Percentiles rank a stretch among this genome's conserved stretches.
Evolutionary conservation across 345 rosid species (phyloP).

Genomic region (Populus simonii): DNA sequence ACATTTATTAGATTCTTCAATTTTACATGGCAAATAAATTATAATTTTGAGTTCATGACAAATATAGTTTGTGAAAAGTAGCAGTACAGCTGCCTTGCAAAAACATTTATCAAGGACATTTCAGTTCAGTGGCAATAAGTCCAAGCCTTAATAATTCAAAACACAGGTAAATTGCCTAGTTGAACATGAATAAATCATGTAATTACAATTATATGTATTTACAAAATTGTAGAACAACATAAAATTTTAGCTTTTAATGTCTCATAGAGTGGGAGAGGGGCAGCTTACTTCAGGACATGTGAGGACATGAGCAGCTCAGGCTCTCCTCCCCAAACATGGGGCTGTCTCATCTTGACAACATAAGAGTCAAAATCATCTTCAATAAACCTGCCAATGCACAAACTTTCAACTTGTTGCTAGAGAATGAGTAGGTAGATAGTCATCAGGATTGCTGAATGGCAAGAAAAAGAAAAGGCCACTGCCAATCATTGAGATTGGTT

Average conservation of each 20-base stretch:
- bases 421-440: neutral
- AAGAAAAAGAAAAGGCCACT: neutral
- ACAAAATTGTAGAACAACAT: neutral
- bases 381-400: slow-evolving; percentile 43
- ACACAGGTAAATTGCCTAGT: neutral
- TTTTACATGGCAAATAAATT: neutral
- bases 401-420: slow-evolving; percentile 6
- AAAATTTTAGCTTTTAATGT: neutral
- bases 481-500: neutral
- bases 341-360: slow-evolving; percentile 52
- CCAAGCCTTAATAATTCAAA: neutral
- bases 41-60: neutral
- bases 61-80: neutral
- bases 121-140: neutral
- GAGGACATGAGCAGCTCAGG: slow-evolving; percentile 76
- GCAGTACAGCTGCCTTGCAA: neutral
- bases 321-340: slow-evolving; percentile 76
- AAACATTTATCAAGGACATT: neutral
- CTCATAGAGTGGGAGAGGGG: neutral
- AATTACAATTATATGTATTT: no score
- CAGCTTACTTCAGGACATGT: slow-evolving; percentile 50
- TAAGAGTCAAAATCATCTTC: slow-evolving; percentile 61
- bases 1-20: neutral
- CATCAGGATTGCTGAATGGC: neutral
- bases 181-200: neutral